A percentile compares a stretch with the other conserved stretches of the same genome.
Conservation (phyloP, 2,329 filamentous ascomycete species). For the Bipolaris oryzae region DNA sequence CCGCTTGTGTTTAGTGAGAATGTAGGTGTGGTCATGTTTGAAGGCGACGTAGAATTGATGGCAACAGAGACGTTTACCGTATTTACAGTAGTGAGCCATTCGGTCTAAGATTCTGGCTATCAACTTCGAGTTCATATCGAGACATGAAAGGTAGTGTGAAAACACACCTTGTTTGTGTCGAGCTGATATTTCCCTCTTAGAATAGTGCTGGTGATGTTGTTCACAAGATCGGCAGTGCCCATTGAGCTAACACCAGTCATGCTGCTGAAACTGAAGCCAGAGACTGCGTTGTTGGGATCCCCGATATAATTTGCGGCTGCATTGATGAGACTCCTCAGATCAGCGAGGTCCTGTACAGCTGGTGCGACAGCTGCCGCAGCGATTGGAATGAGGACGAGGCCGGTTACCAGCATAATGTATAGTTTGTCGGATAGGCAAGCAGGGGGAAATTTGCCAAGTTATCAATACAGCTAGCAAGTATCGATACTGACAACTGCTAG, state of each 20-base stretch:
- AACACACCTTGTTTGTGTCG: constrained; percentile 37
- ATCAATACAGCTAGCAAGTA: constrained; percentile 8
- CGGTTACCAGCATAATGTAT: constrained; percentile 35
- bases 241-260: constrained; percentile 22
- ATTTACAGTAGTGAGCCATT: constrained; percentile 24
- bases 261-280: constrained; percentile 34
- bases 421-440: constrained; percentile 3
- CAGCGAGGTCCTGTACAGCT: constrained; percentile 38
- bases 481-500: constrained; percentile 1
- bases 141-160: not conserved
- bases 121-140: not conserved
- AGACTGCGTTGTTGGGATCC: constrained; percentile 33
- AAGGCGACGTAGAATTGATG: constrained; percentile 15
- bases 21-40: constrained; percentile 14
- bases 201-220: constrained; percentile 42
- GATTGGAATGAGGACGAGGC: constrained; percentile 33
- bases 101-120: constrained; percentile 17
- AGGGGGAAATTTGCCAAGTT: constrained; percentile 17
- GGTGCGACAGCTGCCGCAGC: constrained; percentile 24
- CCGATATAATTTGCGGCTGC: constrained; percentile 38
- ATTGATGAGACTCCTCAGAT: constrained; percentile 38
- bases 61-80: constrained; percentile 6
- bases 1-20: constrained; percentile 28
- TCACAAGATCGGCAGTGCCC: constrained; percentile 41
- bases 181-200: constrained; percentile 40